phyloP scores from a whole-genome alignment of 257 asterid species.

The Primulina tabacum region DNA sequence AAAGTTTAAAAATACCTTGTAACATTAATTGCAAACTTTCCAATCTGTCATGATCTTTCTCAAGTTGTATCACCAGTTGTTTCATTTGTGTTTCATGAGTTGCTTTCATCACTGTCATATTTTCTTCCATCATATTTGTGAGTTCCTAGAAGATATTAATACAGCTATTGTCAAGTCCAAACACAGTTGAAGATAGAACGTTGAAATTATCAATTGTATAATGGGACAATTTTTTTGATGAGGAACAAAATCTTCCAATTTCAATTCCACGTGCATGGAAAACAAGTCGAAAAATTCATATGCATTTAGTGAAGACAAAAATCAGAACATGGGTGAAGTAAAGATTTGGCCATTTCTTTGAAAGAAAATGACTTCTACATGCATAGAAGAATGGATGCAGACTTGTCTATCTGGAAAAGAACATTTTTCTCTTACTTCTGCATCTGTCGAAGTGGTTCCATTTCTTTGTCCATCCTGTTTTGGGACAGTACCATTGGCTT shows the following conservation, averaged over 20 bases:
- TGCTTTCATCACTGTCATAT: conserved; percentile 54
- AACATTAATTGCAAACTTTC: conserved; percentile 48
- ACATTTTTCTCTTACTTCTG: conserved; percentile 47
- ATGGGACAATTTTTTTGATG: not conserved
- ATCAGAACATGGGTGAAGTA: conserved; percentile 7
- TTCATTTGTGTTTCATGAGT: conserved; percentile 62
- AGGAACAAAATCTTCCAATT: conserved; percentile 16
- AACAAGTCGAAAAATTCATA: not conserved
- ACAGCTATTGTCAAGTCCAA: conserved; percentile 42
- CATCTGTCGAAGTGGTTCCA: conserved; percentile 50
- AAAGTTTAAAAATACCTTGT: conserved; percentile 51
- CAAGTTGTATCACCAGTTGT: conserved; percentile 57
- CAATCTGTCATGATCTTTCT: conserved; percentile 61
- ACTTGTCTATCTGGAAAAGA: conserved; percentile 21
- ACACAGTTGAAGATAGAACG: conserved; percentile 23
- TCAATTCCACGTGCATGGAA: conserved; percentile 10
- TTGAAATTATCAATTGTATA: not conserved
- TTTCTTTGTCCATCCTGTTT: conserved; percentile 63
- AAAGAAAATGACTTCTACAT: not conserved
- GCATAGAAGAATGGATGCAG: not conserved
- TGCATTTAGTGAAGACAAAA: conserved; percentile 14
- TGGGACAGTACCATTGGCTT: conserved; percentile 42
- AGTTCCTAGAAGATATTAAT: conserved; percentile 72
- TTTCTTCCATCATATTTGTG: conserved; percentile 62
- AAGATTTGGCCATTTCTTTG: not conserved